Evolutionary conservation across 2,329 filamentous ascomycete genomes (phyloP).

Genomic region (Exophiala xenobiotica): DNA sequence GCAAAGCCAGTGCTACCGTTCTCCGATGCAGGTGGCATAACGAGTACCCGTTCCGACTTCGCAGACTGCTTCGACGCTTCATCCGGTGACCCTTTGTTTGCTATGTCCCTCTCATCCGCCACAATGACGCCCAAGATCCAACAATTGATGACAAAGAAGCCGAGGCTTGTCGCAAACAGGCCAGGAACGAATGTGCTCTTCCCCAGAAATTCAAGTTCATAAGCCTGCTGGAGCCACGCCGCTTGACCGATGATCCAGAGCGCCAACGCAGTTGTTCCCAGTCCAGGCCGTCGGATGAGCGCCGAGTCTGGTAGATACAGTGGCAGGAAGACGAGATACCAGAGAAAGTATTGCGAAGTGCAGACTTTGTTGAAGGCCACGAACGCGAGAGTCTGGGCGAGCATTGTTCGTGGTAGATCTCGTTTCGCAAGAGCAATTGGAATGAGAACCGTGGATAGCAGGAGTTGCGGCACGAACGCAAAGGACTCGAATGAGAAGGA

Average conservation of each 20-base stretch:
- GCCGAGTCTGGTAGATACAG: constrained; percentile 84
- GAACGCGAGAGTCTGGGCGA: constrained; percentile 94
- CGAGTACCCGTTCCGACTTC: neutral
- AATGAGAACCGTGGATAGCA: constrained; percentile 74
- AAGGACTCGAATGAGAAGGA: constrained; percentile 67
- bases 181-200: constrained; percentile 81
- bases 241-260: constrained; percentile 69
- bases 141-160: constrained; percentile 81
- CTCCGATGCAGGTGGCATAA: neutral
- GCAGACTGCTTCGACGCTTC: neutral
- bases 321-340: constrained; percentile 93
- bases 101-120: constrained; percentile 49
- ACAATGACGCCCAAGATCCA: constrained; percentile 85
- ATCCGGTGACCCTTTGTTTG: neutral
- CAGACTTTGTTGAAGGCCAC: constrained; percentile 99
- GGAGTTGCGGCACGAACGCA: constrained; percentile 84
- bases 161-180: constrained; percentile 70
- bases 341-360: constrained; percentile 98
- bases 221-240: constrained; percentile 74
- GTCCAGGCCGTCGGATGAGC: constrained; percentile 52
- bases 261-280: constrained; percentile 64
- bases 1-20: neutral
- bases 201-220: constrained; percentile 75
- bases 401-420: constrained; percentile 72
- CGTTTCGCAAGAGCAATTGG: constrained; percentile 50